Base-by-base conservation (phyloP, 2,329 filamentous ascomycete species). In the Epichloe sp. region DNA sequence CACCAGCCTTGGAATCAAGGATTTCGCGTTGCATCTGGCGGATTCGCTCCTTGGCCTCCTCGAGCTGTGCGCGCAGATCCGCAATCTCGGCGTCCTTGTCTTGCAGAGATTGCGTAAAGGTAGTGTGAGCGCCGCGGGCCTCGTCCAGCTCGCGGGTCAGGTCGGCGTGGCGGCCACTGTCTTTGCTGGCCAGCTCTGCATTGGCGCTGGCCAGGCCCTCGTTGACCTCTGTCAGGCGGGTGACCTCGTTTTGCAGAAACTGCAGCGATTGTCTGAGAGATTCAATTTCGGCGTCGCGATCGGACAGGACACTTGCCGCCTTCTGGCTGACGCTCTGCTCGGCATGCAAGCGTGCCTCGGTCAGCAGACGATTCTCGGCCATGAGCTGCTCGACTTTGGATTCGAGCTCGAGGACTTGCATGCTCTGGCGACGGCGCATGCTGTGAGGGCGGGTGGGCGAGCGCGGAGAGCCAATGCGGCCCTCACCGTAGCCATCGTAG, bases 381-480 rank as follows among this genome's bases (percentile, higher is more conserved):
- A 85, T 74, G 57, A 98, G 76, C 67, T 91, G 85, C 59, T 96
- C 88, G 60, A 98, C 78, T 62, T 79, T 82, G 54, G 80, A 76
- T 73, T 97, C 89, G 63, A 98, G 82, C 62, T 98, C 91, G 54
- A 97, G 82, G 50, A 91, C 82, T 71, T 97, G 91, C 83, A 97
- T 91, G 76, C 91, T 97, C 70, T 95, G 93, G 64, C 91, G 87
- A 65, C 91, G 90, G 61, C 91, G 90, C 79, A 98, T 86, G 74
- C 89, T 96, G 64, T 90, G 88, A 61, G 93, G 90, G 69, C 91
- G 83, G 59, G 88, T 95, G 51, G 93, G 93, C 62, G 93, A 97
- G 62, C 86, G 83, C 63, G 91, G 89, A 65, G 89, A 95, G 65
- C 83, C 83, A 65, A 86, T 79, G 64, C 79, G 87, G 69, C 86